These are phyloP conservation scores for Pseudozyma sp. DNA, from an alignment of 1,284 basidiomycete genomes.

Conservation along the genomic window DNA sequence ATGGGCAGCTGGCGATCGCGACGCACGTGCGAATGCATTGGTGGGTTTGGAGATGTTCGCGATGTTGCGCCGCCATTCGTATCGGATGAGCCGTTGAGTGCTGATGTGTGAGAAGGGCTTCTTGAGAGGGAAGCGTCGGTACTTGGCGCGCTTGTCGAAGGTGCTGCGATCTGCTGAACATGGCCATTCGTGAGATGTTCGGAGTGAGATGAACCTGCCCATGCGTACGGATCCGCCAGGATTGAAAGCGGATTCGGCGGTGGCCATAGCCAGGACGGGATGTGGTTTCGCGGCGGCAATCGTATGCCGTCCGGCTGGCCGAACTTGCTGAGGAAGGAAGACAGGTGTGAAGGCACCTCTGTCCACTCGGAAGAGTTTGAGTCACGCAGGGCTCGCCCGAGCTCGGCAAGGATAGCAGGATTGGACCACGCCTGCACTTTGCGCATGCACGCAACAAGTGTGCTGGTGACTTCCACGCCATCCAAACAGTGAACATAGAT, in stretches of 20 bases:
- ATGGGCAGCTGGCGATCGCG: constrained; percentile 47
- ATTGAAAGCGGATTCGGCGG: constrained; percentile 35
- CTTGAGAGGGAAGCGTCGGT: constrained; percentile 7
- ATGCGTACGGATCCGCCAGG: constrained; percentile 39
- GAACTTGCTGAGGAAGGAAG: constrained; percentile 59
- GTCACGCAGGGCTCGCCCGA: constrained; percentile 53
- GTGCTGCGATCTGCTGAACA: constrained; percentile 3
- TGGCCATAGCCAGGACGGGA: constrained; percentile 60
- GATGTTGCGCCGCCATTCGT: neutral
- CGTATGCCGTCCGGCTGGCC: constrained; percentile 61
- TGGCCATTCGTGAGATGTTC: constrained; percentile 6
- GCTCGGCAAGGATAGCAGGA: constrained; percentile 52
- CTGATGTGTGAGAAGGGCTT: constrained; percentile 7
- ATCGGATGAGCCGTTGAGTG: constrained; percentile 11
- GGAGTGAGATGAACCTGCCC: constrained; percentile 23
- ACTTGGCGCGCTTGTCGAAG: neutral
- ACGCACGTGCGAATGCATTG: constrained; percentile 9
- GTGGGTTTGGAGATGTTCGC: constrained; percentile 9
- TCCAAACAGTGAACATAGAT: constrained; percentile 67
- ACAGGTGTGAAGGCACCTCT: constrained; percentile 54
- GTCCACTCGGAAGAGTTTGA: constrained; percentile 52
- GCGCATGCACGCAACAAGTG: constrained; percentile 62
- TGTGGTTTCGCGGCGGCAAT: constrained; percentile 51
- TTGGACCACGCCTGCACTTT: constrained; percentile 64
- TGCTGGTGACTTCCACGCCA: constrained; percentile 61